phyloP scores from a whole-genome alignment of 177 flowering plant genomes.

The Vitis hybrid region DNA sequence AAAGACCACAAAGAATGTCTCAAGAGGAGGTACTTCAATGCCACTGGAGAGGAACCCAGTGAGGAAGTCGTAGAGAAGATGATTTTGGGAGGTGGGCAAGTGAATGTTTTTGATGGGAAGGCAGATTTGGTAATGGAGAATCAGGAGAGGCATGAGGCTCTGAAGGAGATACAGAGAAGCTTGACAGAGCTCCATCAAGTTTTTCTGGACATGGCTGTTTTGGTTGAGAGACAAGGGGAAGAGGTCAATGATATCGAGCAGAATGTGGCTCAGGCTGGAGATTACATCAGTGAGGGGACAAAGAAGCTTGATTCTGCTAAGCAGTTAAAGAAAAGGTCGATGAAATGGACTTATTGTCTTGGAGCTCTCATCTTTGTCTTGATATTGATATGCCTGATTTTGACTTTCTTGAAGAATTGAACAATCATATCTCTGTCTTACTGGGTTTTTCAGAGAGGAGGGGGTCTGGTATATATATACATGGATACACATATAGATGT shows the following conservation, averaged over 20 bases:
- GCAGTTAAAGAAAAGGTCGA: constrained; percentile 25
- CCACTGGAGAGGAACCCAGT: constrained; percentile 29
- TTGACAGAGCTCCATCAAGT: constrained; percentile 24
- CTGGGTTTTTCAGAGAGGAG: no score
- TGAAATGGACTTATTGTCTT: constrained; percentile 25
- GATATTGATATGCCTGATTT: constrained; percentile 13
- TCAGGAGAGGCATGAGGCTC: constrained; percentile 20
- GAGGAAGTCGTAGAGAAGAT: constrained; percentile 29
- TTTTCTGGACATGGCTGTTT: constrained; percentile 31
- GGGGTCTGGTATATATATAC: no score
- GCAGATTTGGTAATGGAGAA: constrained; percentile 26
- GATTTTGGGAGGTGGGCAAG: constrained; percentile 17
- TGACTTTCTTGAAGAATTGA: constrained; percentile 1
- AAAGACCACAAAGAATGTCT: constrained; percentile 30
- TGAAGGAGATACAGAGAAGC: constrained; percentile 29
- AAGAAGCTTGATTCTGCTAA: constrained; percentile 21
- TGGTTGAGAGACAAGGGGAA: constrained; percentile 25
- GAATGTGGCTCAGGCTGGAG: constrained; percentile 19
- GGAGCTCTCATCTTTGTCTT: constrained; percentile 18
- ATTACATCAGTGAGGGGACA: constrained; percentile 27
- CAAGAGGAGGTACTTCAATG: constrained; percentile 22
- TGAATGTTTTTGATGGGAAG: constrained; percentile 19
- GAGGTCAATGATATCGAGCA: constrained; percentile 21
- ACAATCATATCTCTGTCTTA: no score
- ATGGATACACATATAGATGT: neutral